Evolutionary conservation across 768 basidiomycete species (phyloP).

Genomic region (Russula foetens): DNA sequence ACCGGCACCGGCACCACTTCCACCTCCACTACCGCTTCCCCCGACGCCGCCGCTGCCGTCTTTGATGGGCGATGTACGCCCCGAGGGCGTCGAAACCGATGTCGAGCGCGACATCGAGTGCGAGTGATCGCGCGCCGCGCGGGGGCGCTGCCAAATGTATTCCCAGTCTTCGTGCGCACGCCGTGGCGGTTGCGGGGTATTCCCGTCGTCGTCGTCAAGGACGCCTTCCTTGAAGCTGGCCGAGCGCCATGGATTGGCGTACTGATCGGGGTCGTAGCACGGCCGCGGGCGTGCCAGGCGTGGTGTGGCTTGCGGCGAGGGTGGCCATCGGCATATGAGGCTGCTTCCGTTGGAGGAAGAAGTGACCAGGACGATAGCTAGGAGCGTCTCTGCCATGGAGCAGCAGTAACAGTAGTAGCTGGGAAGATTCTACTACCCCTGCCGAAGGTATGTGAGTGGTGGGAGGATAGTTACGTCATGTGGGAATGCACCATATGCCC

Average conservation of each 20-base stretch:
- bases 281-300: constrained; percentile 69
- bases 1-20: background rate
- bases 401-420: too few relatives aligned
- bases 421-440: too few relatives aligned
- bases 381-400: constrained; percentile 65
- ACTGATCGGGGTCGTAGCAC: constrained; percentile 37
- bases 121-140: constrained; percentile 40
- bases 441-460: too few relatives aligned
- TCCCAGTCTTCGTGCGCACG: constrained; percentile 32
- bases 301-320: constrained; percentile 51
- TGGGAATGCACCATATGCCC: too few relatives aligned
- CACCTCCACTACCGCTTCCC: background rate
- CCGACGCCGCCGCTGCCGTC: constrained; percentile 23
- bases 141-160: constrained; percentile 58
- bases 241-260: constrained; percentile 70
- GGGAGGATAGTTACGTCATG: too few relatives aligned
- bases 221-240: constrained; percentile 40
- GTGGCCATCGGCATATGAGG: constrained; percentile 82
- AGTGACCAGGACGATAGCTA: constrained; percentile 77
- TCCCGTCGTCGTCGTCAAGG: constrained; percentile 22
- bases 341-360: constrained; percentile 75
- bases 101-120: constrained; percentile 42
- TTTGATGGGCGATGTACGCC: constrained; percentile 43
- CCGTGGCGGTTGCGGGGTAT: constrained; percentile 9
- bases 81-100: constrained; percentile 30